phyloP scores from a whole-genome alignment of 1,139 yeast genomes.

The Lodderomyces elongisporus region DNA sequence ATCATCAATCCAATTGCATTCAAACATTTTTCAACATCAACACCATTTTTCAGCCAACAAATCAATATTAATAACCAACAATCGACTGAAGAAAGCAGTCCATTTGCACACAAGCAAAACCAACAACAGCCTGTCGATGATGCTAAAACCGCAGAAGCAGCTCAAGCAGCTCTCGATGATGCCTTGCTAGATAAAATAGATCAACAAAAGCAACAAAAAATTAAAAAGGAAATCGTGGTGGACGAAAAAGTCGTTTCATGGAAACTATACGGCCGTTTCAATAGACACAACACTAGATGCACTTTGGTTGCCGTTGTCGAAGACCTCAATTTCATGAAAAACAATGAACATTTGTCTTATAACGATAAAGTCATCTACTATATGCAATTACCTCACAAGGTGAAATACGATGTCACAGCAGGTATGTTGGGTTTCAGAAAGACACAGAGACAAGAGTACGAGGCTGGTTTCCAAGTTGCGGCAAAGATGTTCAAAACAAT shows the following conservation, averaged over 20 bases:
- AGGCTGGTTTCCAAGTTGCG: conserved; percentile 88
- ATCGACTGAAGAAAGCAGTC: no score
- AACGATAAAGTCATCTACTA: conserved; percentile 77
- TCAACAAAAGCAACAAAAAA: no score
- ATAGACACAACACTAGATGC: conserved; percentile 76
- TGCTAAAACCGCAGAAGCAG: no score
- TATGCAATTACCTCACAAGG: conserved; percentile 75
- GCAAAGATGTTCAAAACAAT: conserved; percentile 68
- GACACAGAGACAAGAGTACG: conserved; percentile 84
- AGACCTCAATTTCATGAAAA: conserved; percentile 54
- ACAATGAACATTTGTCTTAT: conserved; percentile 53
- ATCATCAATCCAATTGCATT: no score
- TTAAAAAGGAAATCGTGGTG: no score
- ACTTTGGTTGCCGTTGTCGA: conserved; percentile 71
- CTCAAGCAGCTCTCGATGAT: no score
- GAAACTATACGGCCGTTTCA: conserved; percentile 71
- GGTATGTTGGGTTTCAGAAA: conserved; percentile 75
- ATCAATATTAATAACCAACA: no score
- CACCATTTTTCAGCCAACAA: no score
- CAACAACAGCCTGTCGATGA: no score
- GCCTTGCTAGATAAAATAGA: no score
- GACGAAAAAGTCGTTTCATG: conserved; percentile 47
- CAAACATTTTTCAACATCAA: no score
- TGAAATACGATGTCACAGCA: conserved; percentile 60
- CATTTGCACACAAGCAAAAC: no score